A percentile compares a stretch with the other conserved stretches of the same genome.
Evolutionary conservation across 495 filamentous ascomycete genomes (phyloP).

Genomic region (Lasiosphaeria hispida): DNA sequence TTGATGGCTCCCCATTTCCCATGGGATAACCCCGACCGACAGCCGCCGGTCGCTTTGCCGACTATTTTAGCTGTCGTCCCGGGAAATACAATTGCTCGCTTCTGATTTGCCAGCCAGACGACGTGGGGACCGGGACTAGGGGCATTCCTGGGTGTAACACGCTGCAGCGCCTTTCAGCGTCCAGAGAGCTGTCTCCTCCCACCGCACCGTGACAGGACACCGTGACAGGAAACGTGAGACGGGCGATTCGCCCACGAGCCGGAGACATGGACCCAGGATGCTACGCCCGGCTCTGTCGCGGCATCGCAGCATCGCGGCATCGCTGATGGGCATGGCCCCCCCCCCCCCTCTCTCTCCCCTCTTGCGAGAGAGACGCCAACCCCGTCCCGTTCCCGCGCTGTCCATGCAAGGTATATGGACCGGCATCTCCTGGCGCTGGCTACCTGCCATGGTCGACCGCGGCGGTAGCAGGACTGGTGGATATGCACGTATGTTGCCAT

Average conservation of each 20-base stretch:
- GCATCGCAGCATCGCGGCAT: constrained; percentile 9
- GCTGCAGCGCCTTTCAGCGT: neutral
- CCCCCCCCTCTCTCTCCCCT: neutral
- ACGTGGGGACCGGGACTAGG: neutral
- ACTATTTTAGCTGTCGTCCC: constrained; percentile 24
- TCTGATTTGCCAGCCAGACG: constrained; percentile 30
- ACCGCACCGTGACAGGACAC: constrained; percentile 13
- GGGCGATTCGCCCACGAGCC: constrained; percentile 33
- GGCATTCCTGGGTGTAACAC: neutral
- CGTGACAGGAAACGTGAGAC: neutral
- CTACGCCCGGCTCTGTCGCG: constrained; percentile 10
- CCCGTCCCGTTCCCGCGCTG: constrained; percentile 23
- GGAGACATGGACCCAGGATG: constrained; percentile 20
- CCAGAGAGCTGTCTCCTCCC: no score
- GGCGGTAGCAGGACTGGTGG: constrained; percentile 33
- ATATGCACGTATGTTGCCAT: constrained; percentile 38
- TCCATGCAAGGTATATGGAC: constrained; percentile 39
- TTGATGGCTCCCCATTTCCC: no score
- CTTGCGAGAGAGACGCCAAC: constrained; percentile 1
- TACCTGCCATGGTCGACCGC: constrained; percentile 22
- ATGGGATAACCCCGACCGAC: neutral
- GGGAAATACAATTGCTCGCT: constrained; percentile 23
- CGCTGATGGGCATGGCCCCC: constrained; percentile 5
- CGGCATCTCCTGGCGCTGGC: constrained; percentile 32
- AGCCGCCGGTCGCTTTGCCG: constrained; percentile 20